Evolutionary conservation across 305 asterid genomes (phyloP).

Genomic region (Fraxinus sp.): DNA sequence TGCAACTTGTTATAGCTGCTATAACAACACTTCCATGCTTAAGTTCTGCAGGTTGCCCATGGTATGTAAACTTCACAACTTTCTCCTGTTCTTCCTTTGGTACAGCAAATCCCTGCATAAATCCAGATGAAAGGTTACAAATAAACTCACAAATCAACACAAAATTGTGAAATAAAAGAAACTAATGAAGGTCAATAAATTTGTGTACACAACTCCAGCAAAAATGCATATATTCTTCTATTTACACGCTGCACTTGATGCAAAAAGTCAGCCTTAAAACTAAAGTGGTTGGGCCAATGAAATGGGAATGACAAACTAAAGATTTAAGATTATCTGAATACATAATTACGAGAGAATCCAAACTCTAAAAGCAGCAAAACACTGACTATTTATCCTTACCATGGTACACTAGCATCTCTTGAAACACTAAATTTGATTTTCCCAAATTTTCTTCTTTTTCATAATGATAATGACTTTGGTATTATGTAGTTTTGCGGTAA

Average conservation of each 20-base stretch:
- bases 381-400: background rate
- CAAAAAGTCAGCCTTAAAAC: background rate
- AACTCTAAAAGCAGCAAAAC: background rate
- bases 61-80: conserved; percentile 58
- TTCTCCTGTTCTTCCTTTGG: conserved; percentile 68
- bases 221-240: background rate
- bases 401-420: background rate
- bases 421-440: background rate
- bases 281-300: background rate
- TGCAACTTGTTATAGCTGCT: conserved; percentile 85
- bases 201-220: conserved; percentile 4
- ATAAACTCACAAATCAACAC: background rate
- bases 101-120: conserved; percentile 68
- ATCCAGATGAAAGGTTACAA: conserved; percentile 1
- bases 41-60: conserved; percentile 70
- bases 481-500: background rate
- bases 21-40: conserved; percentile 84
- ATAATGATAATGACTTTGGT: background rate
- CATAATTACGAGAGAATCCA: background rate
- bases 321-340: background rate
- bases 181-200: background rate
- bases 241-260: background rate
- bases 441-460: background rate
- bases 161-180: background rate
- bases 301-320: background rate